phyloP scores from a whole-genome alignment of 306 rosid species.

The Oemleria cerasiformis region DNA sequence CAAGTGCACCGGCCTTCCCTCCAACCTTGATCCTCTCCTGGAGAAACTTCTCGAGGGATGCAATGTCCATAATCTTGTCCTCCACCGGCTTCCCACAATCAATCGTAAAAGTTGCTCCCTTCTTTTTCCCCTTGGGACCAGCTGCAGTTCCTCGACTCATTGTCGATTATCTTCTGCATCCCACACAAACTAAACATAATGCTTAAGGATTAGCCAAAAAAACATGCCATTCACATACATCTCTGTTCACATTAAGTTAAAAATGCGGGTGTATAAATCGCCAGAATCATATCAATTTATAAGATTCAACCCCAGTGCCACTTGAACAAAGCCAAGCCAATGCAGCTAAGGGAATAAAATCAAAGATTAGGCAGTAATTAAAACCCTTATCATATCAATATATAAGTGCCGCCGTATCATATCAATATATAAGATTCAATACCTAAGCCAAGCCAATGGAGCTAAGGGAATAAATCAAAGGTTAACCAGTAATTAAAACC shows the following conservation, averaged over 20 bases:
- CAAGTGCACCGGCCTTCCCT: constrained; percentile 77
- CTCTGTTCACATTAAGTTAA: not conserved
- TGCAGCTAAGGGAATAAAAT: too few relatives aligned
- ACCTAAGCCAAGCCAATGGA: too few relatives aligned
- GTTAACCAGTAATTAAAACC: too few relatives aligned
- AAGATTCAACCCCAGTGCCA: not conserved
- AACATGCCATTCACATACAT: not conserved
- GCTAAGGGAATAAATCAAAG: too few relatives aligned
- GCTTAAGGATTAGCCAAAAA: not conserved
- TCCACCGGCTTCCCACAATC: constrained; percentile 60
- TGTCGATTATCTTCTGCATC: constrained; percentile 20
- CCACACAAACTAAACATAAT: not conserved
- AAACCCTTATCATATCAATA: too few relatives aligned
- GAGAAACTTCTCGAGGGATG: constrained; percentile 57
- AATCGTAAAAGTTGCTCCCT: constrained; percentile 44
- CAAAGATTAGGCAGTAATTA: too few relatives aligned
- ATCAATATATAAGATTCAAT: too few relatives aligned
- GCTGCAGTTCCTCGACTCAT: constrained; percentile 51
- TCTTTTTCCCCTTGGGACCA: constrained; percentile 49
- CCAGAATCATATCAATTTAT: not conserved
- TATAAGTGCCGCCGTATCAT: too few relatives aligned
- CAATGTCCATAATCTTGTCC: constrained; percentile 60
- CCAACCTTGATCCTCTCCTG: constrained; percentile 61
- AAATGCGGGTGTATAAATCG: not conserved
- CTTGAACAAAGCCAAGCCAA: not conserved